A percentile compares a stretch with the other conserved stretches of the same genome.
Evolutionary conservation across 1,284 basidiomycete genomes (phyloP).

Genomic region (Fomitopsis schrenkii): DNA sequence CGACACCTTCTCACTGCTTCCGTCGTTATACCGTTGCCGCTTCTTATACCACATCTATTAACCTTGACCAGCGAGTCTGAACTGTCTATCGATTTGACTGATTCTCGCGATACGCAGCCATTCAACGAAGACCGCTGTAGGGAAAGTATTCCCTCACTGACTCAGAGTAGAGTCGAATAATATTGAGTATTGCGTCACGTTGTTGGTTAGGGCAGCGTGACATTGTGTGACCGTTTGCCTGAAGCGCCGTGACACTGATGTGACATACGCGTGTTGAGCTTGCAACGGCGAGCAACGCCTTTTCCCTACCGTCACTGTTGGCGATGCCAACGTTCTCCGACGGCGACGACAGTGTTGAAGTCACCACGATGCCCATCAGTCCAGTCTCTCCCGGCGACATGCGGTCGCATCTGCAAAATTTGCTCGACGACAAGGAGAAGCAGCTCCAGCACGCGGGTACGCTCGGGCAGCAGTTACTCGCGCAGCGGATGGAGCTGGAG

Average conservation of each 20-base stretch:
- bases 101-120: no score
- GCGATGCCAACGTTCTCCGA: slow-evolving; percentile 35
- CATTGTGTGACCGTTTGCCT: background rate
- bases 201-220: background rate
- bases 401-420: slow-evolving; percentile 71
- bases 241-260: background rate
- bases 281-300: background rate
- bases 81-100: no score
- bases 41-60: no score
- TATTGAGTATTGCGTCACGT: no score
- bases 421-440: slow-evolving; percentile 85
- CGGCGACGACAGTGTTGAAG: slow-evolving; percentile 26
- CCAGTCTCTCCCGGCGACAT: slow-evolving; percentile 50
- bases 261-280: background rate
- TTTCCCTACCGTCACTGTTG: slow-evolving; percentile 11
- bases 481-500: slow-evolving; percentile 89
- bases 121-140: no score
- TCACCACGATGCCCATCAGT: slow-evolving; percentile 16
- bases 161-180: no score
- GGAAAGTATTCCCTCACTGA: no score
- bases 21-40: no score
- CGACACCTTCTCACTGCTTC: no score
- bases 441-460: slow-evolving; percentile 88
- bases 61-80: no score
- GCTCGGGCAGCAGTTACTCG: slow-evolving; percentile 86